Evolutionary conservation across 495 filamentous ascomycete species (phyloP).

Genomic region (Penicillium longicatenatum): DNA sequence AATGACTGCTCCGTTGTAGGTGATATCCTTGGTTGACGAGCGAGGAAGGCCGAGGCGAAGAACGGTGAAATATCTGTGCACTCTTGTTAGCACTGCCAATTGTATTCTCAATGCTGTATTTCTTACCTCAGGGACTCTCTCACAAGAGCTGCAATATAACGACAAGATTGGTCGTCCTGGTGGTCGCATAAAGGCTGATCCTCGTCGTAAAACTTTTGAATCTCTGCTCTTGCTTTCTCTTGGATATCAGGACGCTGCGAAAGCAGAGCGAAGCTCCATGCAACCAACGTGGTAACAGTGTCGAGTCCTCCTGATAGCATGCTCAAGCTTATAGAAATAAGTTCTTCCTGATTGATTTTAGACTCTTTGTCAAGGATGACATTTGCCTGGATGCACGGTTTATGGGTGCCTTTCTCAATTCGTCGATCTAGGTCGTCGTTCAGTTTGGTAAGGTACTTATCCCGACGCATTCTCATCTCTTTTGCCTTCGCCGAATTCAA

Average conservation of each 20-base stretch:
- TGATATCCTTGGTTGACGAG: constrained; percentile 59
- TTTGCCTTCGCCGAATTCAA: constrained; percentile 50
- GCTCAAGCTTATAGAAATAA: constrained; percentile 62
- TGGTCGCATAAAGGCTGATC: constrained; percentile 57
- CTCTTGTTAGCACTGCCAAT: background rate
- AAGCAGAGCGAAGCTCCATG: constrained; percentile 61
- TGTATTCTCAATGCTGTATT: background rate
- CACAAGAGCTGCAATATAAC: constrained; percentile 60
- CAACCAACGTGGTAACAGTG: constrained; percentile 61
- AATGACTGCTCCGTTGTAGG: constrained; percentile 55
- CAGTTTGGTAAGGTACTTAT: constrained; percentile 56
- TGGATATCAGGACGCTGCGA: constrained; percentile 62
- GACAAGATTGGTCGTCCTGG: constrained; percentile 61
- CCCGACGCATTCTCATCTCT: constrained; percentile 58
- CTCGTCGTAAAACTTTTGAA: constrained; percentile 52
- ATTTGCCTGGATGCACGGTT: constrained; percentile 67
- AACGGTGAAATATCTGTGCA: constrained; percentile 56
- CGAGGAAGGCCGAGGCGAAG: constrained; percentile 61
- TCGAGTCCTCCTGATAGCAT: constrained; percentile 65
- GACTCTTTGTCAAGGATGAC: constrained; percentile 63
- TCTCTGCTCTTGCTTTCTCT: constrained; percentile 56
- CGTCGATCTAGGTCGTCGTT: constrained; percentile 55
- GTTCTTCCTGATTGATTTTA: constrained; percentile 56
- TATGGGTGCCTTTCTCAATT: constrained; percentile 59
- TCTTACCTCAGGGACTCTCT: constrained; percentile 57